A percentile compares a stretch with the other conserved stretches of the same genome.
Conservation (phyloP, 139 green algal genomes). For the Axilococcus clingmanii region DNA sequence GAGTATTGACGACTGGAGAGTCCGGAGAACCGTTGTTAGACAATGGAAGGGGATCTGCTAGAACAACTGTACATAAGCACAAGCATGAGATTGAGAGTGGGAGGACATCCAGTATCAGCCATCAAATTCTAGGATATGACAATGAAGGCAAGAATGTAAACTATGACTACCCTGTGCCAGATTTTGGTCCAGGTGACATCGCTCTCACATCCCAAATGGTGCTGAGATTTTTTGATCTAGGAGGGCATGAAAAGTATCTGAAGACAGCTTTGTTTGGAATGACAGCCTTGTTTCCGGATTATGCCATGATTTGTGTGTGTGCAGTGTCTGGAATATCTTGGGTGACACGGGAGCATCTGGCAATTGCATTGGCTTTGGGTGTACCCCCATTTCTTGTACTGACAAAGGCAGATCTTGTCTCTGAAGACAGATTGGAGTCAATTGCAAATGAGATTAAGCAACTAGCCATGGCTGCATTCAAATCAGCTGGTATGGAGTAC, state of each 20-base stretch:
- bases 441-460: background rate
- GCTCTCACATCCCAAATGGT: conserved; percentile 15
- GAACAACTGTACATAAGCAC: conserved; percentile 69
- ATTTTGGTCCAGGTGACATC: conserved; percentile 42
- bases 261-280: conserved; percentile 75
- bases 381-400: conserved; percentile 61
- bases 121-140: conserved; percentile 65
- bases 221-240: conserved; percentile 73
- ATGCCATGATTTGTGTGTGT: conserved; percentile 62
- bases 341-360: conserved; percentile 58
- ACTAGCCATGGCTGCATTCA: background rate
- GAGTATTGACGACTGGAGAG: conserved; percentile 60
- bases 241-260: conserved; percentile 65
- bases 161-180: conserved; percentile 41
- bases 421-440: background rate
- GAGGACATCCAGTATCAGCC: conserved; percentile 53
- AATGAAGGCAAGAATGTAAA: conserved; percentile 45
- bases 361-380: conserved; percentile 61
- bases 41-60: conserved; percentile 58
- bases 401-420: conserved; percentile 55
- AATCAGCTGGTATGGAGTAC: background rate
- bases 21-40: conserved; percentile 61
- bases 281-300: conserved; percentile 57
- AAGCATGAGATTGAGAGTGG: conserved; percentile 85
- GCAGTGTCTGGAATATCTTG: conserved; percentile 20